Evolutionary conservation across 2,329 filamentous ascomycete genomes (phyloP).

Genomic region (Septoria linicola): DNA sequence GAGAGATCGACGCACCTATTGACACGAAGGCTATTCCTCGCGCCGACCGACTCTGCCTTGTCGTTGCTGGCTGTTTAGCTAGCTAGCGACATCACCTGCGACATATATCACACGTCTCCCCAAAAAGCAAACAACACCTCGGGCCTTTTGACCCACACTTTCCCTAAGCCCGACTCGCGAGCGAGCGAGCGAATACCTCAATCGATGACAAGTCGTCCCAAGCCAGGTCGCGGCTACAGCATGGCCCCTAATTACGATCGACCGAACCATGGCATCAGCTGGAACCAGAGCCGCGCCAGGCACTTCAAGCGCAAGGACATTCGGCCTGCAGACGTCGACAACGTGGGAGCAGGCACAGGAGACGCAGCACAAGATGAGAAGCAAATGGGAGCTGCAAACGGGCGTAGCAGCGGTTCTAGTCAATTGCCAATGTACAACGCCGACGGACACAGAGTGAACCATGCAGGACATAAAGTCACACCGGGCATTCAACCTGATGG

Average conservation of each 20-base stretch:
- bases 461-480: constrained; percentile 47
- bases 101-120: no score
- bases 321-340: constrained; percentile 21
- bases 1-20: no score
- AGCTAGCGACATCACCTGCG: no score
- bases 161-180: no score
- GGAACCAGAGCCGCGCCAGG: constrained; percentile 13
- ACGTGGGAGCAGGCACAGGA: constrained; percentile 13
- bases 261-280: constrained; percentile 1
- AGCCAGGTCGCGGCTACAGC: constrained; percentile 1
- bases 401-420: constrained; percentile 4
- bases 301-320: constrained; percentile 27
- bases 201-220: constrained; percentile 9
- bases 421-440: constrained; percentile 29
- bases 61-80: no score
- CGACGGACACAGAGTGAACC: constrained; percentile 40
- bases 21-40: no score
- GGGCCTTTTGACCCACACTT: no score
- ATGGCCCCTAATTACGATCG: neutral
- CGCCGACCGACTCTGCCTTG: no score
- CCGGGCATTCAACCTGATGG: constrained; percentile 47
- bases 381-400: constrained; percentile 11
- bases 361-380: constrained; percentile 19
- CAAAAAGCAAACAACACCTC: neutral
- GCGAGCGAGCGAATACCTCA: no score